Conservation (phyloP, 257 asterid genomes). For the Gentiana dahurica region DNA sequence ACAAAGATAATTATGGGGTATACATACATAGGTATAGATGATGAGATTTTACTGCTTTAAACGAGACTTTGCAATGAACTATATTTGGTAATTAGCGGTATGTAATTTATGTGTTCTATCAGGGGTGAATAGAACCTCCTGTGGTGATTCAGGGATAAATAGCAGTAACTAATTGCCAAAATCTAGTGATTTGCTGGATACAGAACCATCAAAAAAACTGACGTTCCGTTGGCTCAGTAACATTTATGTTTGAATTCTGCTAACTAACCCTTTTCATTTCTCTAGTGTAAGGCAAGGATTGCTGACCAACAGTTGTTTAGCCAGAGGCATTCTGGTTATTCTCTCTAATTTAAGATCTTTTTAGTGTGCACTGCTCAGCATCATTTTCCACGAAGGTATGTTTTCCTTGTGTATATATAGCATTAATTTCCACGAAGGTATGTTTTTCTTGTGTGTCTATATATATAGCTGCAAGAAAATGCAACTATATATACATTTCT, state of each 20-base stretch:
- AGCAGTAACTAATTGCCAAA: conserved; percentile 25
- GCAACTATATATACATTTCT: conserved; percentile 8
- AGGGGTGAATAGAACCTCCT: too few species aligned
- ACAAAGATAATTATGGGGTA: neutral
- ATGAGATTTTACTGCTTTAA: conserved; percentile 14
- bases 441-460: neutral
- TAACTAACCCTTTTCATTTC: conserved; percentile 45
- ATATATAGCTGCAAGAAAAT: conserved; percentile 12
- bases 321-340: conserved; percentile 48
- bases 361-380: conserved; percentile 34
- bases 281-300: conserved; percentile 49
- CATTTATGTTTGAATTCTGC: conserved; percentile 22
- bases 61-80: conserved; percentile 13
- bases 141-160: conserved; percentile 14
- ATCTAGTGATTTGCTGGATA: conserved; percentile 28
- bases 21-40: conserved; percentile 17
- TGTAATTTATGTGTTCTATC: too few species aligned
- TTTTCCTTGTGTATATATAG: conserved; percentile 6
- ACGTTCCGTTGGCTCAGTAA: conserved; percentile 20
- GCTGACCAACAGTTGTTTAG: conserved; percentile 43
- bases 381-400: conserved; percentile 46
- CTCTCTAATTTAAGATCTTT: conserved; percentile 35
- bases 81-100: too few species aligned
- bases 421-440: neutral
- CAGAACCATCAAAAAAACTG: conserved; percentile 27